phyloP scores from a whole-genome alignment of 2,329 filamentous ascomycete species.

The Exophiala phaeomuriformis region DNA sequence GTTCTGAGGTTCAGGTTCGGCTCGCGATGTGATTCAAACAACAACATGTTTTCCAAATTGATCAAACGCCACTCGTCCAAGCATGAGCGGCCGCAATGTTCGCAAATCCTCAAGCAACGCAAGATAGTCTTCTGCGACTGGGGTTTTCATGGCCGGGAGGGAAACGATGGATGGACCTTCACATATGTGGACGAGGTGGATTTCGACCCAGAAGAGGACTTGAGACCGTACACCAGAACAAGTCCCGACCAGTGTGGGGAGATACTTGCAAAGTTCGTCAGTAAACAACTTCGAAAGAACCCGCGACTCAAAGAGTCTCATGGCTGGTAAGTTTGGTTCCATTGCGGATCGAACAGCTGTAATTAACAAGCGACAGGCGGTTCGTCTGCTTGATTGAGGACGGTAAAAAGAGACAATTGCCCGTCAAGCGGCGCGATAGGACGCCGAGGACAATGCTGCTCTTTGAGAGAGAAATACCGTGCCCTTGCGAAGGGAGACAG shows the following conservation, averaged over 20 bases:
- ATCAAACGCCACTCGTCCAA: conserved; percentile 3
- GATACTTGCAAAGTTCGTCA: conserved; percentile 7
- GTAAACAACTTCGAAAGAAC: conserved; percentile 8
- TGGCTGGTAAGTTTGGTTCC: conserved; percentile 5
- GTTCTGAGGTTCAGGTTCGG: no score
- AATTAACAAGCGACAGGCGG: conserved; percentile 1
- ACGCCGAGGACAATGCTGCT: conserved; percentile 13
- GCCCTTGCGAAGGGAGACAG: conserved; percentile 6
- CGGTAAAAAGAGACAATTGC: background rate
- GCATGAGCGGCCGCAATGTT: conserved; percentile 1
- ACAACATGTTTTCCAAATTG: conserved; percentile 4
- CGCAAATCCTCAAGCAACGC: background rate
- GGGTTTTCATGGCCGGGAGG: conserved; percentile 8
- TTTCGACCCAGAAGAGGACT: conserved; percentile 10
- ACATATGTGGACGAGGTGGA: conserved; percentile 12
- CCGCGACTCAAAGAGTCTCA: conserved; percentile 8
- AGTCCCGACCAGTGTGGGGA: conserved; percentile 1
- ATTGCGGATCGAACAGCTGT: background rate
- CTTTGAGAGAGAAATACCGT: conserved; percentile 8
- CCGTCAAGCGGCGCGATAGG: conserved; percentile 7
- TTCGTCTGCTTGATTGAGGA: conserved; percentile 14
- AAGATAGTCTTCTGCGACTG: conserved; percentile 16
- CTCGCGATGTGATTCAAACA: background rate
- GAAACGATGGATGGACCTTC: conserved; percentile 10
- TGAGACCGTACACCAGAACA: conserved; percentile 1